Percentiles rank a stretch among this genome's conserved stretches.
Evolutionary conservation across 495 filamentous ascomycete species (phyloP).

Genomic region (Penicillium arizonense): DNA sequence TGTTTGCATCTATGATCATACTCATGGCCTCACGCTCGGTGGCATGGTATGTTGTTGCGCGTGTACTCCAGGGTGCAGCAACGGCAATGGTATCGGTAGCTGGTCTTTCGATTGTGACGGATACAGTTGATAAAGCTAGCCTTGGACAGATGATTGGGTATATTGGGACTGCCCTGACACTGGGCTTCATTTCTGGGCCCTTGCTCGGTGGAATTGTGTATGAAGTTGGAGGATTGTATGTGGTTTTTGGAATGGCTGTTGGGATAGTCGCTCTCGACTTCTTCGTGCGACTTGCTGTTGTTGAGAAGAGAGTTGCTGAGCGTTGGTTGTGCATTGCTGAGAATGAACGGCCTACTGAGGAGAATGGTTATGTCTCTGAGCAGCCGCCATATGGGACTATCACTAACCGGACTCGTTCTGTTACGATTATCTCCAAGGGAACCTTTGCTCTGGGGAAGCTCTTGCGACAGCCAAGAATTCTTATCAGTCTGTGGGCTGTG

Average conservation of each 20-base stretch:
- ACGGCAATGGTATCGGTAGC: conserved; percentile 69
- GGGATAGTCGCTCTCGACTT: conserved; percentile 62
- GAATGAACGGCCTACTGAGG: conserved; percentile 3
- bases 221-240: conserved; percentile 58
- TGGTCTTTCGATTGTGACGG: conserved; percentile 66
- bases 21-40: conserved; percentile 63
- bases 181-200: conserved; percentile 64
- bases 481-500: conserved; percentile 18
- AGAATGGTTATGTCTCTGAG: conserved; percentile 7
- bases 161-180: conserved; percentile 59
- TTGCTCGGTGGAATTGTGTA: conserved; percentile 72
- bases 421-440: neutral
- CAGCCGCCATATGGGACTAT: conserved; percentile 1
- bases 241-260: conserved; percentile 66
- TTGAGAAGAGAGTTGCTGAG: conserved; percentile 69
- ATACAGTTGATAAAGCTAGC: conserved; percentile 60
- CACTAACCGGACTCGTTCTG: neutral
- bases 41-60: conserved; percentile 56
- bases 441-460: conserved; percentile 5
- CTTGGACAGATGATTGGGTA: conserved; percentile 70
- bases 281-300: conserved; percentile 55
- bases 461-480: conserved; percentile 12
- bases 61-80: conserved; percentile 66
- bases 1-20: conserved; percentile 62
- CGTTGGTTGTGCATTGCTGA: conserved; percentile 44